Evolutionary conservation across 129 eudicot genomes (phyloP), one percentile per base, ranked within the genome.

Genomic region (Arctium lappa): DNA sequence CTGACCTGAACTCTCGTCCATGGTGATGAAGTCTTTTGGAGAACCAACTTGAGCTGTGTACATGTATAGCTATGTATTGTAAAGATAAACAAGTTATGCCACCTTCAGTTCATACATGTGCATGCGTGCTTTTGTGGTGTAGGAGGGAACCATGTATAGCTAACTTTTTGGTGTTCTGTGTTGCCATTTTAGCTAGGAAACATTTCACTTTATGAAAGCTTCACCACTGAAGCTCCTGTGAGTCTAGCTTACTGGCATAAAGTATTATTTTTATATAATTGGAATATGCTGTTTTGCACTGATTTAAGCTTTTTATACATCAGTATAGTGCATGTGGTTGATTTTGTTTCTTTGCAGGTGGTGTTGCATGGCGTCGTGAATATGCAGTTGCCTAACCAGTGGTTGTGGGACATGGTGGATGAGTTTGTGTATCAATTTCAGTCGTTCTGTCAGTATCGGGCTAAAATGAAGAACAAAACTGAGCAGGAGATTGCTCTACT

Each of bases 401-500:
- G 99, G 99, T 84, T 95, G 84, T 95, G 99, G 99, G 99, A 95
- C 84, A 93, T 95, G 99, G 98, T 95, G 1, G 99, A 95, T 88
- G 99, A 95, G 79, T 95, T 95, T 82, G 99, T 95, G 4, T 93
- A 95, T 60, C 99, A 95, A 63, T 95, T 91, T 38, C 98, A 95
- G 89, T 90, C 97, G 3, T 95, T 95, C 80, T 95, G 99, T 79
- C 98, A 95, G 88, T 93, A 91, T 81, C 91, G 99, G 31, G 99
- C 99, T 34, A 93, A 93, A 86, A 91, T 95, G 98, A 93, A 93
- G 90, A 87, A n/a, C 89, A 95, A 93, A 88, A 93, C 97, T 6
- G 99, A 93, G 83, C 91, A 91, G 84, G 99, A 95, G 84, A 93
- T 95, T 85, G 94, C 91, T 32, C 89, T 93, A 53, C 87, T 95